A percentile compares a stretch with the other conserved stretches of the same genome.
phyloP scores from a whole-genome alignment of 345 rosid species.

The Lepidium africanum region DNA sequence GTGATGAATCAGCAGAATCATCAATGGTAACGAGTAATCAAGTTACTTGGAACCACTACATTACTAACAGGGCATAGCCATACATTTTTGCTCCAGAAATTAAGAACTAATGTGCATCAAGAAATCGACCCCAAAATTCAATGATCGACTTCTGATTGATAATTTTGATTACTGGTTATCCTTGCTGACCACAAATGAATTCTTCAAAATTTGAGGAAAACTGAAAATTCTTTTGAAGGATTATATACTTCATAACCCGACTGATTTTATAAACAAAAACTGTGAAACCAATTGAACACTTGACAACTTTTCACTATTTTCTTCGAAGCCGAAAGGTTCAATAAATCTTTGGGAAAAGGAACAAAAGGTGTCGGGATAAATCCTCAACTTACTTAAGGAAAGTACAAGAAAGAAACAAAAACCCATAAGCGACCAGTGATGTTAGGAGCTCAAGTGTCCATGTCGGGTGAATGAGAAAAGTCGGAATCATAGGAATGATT shows the following conservation, averaged over 20 bases:
- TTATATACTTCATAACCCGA: neutral
- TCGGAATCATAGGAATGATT: slow-evolving; percentile 77
- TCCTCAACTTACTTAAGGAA: slow-evolving; percentile 54
- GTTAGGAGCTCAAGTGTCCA: slow-evolving; percentile 97
- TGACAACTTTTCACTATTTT: neutral
- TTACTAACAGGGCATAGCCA: too few species aligned
- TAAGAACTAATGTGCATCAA: neutral
- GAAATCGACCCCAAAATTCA: neutral
- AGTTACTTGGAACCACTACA: too few species aligned
- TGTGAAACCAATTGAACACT: neutral
- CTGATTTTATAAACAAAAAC: neutral
- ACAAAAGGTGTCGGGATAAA: neutral
- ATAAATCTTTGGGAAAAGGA: neutral
- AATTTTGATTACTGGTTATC: neutral
- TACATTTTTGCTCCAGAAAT: neutral
- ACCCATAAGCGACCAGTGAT: slow-evolving; percentile 64
- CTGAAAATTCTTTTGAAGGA: neutral
- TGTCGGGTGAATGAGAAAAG: slow-evolving; percentile 56
- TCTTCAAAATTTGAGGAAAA: neutral
- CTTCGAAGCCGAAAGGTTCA: neutral
- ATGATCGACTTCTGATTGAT: neutral
- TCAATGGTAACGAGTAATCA: too few species aligned
- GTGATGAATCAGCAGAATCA: too few species aligned
- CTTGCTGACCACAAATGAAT: neutral
- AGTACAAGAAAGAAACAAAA: slow-evolving; percentile 83